These are phyloP conservation scores for Sambucus nigra DNA, from an alignment of 129 eudicot species.

Conservation along the genomic window DNA sequence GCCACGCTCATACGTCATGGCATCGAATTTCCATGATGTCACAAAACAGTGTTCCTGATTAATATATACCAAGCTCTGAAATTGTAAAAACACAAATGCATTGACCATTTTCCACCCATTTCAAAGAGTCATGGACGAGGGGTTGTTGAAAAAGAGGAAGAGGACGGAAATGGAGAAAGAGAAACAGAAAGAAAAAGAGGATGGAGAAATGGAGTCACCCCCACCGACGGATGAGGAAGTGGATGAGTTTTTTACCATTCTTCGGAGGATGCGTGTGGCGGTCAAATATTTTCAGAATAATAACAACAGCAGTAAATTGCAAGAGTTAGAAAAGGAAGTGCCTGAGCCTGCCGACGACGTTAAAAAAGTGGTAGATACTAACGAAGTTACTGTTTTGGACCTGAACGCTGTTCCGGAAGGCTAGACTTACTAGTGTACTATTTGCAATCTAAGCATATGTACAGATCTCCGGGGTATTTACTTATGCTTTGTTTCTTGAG, in stretches of 20 bases:
- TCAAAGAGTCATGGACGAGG: slow-evolving; percentile 15
- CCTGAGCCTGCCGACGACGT: slow-evolving; percentile 1
- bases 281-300: slow-evolving; percentile 30
- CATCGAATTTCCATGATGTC: no score
- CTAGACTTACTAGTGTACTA: slow-evolving; percentile 4
- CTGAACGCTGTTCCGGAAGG: slow-evolving; percentile 24
- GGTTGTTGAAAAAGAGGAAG: slow-evolving; percentile 15
- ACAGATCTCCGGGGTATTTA: no score
- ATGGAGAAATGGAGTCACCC: background rate
- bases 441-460: no score
- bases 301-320: background rate
- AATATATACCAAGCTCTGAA: no score
- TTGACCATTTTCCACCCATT: no score
- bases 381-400: slow-evolving; percentile 8
- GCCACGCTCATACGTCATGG: no score
- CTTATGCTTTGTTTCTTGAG: no score
- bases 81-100: no score
- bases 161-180: slow-evolving; percentile 12
- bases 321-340: background rate
- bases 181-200: no score
- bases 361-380: background rate
- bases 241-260: slow-evolving; percentile 47
- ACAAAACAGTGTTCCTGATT: no score
- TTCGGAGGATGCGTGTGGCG: slow-evolving; percentile 43
- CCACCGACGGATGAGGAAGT: slow-evolving; percentile 52